A percentile compares a stretch with the other conserved stretches of the same genome.
phyloP scores from a whole-genome alignment of 2,329 filamentous ascomycete species.

The Talaromyces sp. region DNA sequence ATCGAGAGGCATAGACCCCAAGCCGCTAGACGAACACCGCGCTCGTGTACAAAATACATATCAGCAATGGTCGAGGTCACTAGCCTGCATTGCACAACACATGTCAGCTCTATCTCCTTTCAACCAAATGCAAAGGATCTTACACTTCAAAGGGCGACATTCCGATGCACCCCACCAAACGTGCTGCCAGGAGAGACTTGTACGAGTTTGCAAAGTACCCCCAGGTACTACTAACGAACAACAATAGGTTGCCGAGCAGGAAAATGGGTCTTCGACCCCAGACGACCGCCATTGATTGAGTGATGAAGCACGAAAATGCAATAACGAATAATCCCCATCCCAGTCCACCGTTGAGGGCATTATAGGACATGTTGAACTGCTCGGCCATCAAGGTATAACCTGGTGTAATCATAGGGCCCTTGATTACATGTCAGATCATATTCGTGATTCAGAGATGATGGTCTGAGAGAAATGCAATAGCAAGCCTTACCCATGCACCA shows the following conservation, averaged over 20 bases:
- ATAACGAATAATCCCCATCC: not conserved
- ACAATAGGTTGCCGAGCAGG: not conserved
- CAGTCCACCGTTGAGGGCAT: not conserved
- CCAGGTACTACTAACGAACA: slow-evolving; percentile 22
- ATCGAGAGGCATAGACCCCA: slow-evolving; percentile 27
- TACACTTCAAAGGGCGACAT: slow-evolving; percentile 24
- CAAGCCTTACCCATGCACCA: not conserved
- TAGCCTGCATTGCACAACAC: not conserved
- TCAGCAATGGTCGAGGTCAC: not conserved
- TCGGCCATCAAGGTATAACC: not conserved
- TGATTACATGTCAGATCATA: not conserved
- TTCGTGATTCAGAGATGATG: too few species aligned
- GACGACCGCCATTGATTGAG: not conserved
- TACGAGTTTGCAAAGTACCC: slow-evolving; percentile 23
- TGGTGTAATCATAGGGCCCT: not conserved
- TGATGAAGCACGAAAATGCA: not conserved
- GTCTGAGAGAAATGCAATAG: not conserved
- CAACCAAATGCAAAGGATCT: too few species aligned
- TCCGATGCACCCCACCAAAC: slow-evolving; percentile 23
- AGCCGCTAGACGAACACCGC: not conserved
- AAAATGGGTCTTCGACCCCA: not conserved
- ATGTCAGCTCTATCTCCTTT: not conserved
- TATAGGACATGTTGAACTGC: not conserved
- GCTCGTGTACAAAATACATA: not conserved
- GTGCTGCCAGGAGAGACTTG: slow-evolving; percentile 21